Base-by-base conservation (phyloP, 768 basidiomycete species). In the Mrakia blollopis region DNA sequence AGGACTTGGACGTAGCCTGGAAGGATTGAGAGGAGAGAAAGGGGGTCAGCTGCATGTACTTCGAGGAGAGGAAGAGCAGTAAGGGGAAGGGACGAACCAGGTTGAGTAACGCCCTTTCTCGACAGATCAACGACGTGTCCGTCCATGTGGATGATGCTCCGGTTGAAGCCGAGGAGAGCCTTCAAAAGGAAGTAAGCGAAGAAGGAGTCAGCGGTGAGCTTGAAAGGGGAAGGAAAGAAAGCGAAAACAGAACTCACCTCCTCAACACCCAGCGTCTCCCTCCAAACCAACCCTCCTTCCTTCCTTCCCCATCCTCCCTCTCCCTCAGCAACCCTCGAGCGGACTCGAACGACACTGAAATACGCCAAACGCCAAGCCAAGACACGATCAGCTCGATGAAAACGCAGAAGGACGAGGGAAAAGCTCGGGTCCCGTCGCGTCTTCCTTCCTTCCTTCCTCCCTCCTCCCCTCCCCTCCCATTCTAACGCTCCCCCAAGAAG, bases 131-230 rank as follows among this genome's bases (percentile, higher is more conserved):
- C 87, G 41, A 86, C 84, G 81, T 91, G 91, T 7, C 94, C 96
- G 81, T 98, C 97, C 77, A 99, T 86, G 84, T 95, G 94, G 5
- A 91, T 93, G 74, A 99, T 83, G 81, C 94, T 94, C 57, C 90
- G 89, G 81, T 93, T 88, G 85, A 99, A 98, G n/a, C 97, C 97
- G 35, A 99, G 87, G n/a, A 98, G 85, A 21, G 96, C 95, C 95
- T 98, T 79, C 25, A 65, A 35, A 39, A 2, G 60, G 35, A 3
- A 4, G 32, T 44, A 7, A 52, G 39, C 62, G 10, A 13, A 54
- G 23, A 39, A 41, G 5, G 41, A 68, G 37, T 11, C 21, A 23
- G 32, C n/a, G 13, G 25, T 18, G 16, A 73, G 28, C 2, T 23
- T 35, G 1, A 11, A 50, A 68, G 16, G 30, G 16, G 16, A 60